phyloP scores from a whole-genome alignment of 2,329 filamentous ascomycete genomes.

The Ophiostoma quercus region DNA sequence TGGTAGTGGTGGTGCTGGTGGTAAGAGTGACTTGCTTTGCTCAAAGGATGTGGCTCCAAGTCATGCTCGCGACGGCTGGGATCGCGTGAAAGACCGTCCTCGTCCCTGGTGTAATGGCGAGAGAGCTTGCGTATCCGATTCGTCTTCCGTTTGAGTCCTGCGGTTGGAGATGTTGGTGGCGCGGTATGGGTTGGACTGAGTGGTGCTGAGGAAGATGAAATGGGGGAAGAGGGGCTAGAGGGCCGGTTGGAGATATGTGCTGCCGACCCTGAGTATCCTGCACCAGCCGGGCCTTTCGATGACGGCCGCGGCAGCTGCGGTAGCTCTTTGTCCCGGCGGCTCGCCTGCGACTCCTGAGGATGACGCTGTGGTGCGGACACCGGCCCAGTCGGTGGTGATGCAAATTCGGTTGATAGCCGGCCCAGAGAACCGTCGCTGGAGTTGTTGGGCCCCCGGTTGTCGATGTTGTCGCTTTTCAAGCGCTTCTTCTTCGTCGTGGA shows the following conservation, averaged over 20 bases:
- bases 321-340: background rate
- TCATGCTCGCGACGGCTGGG: background rate
- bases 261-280: background rate
- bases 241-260: background rate
- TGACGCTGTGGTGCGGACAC: background rate
- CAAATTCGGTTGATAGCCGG: background rate
- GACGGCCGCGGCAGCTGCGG: background rate
- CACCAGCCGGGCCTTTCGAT: background rate
- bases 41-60: background rate
- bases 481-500: slow-evolving; percentile 13
- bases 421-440: slow-evolving; percentile 23
- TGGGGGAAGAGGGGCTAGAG: background rate
- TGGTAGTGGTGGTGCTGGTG: slow-evolving; percentile 5
- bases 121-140: slow-evolving; percentile 1
- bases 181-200: background rate
- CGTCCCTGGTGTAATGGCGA: background rate
- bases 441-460: slow-evolving; percentile 22
- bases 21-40: background rate
- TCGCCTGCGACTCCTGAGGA: background rate
- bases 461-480: slow-evolving; percentile 16
- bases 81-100: background rate
- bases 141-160: background rate
- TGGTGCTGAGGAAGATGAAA: background rate
- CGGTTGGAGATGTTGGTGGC: background rate
- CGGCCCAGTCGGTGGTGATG: background rate